Evolutionary conservation across 1,284 basidiomycete genomes (phyloP).

Genomic region (Rhodotorula sp.): DNA sequence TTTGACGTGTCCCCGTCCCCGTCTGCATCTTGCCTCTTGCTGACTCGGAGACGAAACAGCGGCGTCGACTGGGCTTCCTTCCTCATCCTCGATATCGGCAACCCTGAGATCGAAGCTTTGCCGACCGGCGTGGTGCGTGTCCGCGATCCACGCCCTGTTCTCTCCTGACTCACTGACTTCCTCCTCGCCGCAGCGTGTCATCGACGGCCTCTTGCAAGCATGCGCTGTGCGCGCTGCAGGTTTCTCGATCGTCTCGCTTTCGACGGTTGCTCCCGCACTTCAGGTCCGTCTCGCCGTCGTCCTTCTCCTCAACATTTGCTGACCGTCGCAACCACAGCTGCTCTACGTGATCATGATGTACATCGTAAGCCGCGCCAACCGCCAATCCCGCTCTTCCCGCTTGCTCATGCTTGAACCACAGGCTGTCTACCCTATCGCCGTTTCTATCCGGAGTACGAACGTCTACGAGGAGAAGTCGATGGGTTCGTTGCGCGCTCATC

Average conservation of each 20-base stretch:
- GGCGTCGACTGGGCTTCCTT: slow-evolving; percentile 83
- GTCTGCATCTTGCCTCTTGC: too few relatives aligned
- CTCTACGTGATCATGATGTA: slow-evolving; percentile 48
- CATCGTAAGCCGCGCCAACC: slow-evolving; percentile 36
- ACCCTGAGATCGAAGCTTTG: slow-evolving; percentile 66
- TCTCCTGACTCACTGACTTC: not conserved
- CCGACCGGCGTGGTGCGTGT: slow-evolving; percentile 60
- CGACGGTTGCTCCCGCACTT: slow-evolving; percentile 74
- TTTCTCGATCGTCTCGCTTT: slow-evolving; percentile 71
- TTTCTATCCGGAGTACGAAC: slow-evolving; percentile 89
- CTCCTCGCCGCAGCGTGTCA: slow-evolving; percentile 54
- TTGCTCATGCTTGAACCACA: slow-evolving; percentile 33
- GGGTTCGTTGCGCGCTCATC: not conserved
- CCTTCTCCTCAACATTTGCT: not conserved
- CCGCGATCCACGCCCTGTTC: slow-evolving; percentile 51
- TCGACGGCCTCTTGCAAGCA: slow-evolving; percentile 51
- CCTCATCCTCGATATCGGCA: slow-evolving; percentile 83
- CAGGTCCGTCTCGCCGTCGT: slow-evolving; percentile 2
- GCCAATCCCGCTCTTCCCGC: slow-evolving; percentile 52
- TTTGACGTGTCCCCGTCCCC: slow-evolving; percentile 49
- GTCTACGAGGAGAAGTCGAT: slow-evolving; percentile 84
- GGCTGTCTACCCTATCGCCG: slow-evolving; percentile 56
- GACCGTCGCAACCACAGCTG: not conserved
- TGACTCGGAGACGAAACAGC: slow-evolving; percentile 50
- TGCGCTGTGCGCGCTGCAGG: slow-evolving; percentile 81